Conservation (phyloP, 129 eudicot species). For the Flaveria robusta region DNA sequence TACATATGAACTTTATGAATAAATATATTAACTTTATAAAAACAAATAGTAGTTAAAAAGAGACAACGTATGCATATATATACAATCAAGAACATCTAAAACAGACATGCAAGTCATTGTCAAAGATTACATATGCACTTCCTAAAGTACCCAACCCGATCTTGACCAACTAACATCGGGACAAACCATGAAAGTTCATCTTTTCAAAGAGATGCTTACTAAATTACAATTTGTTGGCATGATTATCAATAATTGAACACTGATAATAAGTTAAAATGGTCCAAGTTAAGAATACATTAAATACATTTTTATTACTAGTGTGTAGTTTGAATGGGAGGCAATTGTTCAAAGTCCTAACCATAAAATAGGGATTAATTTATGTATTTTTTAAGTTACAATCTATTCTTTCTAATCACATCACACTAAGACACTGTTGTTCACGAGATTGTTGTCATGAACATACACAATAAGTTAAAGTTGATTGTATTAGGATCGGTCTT, state of each 20-base stretch:
- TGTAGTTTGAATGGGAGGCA: slow-evolving; percentile 49
- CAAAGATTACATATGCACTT: slow-evolving; percentile 38
- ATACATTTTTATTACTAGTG: slow-evolving; percentile 25
- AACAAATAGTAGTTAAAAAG: background rate
- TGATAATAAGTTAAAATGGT: slow-evolving; percentile 32
- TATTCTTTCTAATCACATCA: slow-evolving; percentile 32
- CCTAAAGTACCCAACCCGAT: slow-evolving; percentile 29
- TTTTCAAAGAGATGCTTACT: slow-evolving; percentile 15
- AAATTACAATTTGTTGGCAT: slow-evolving; percentile 24
- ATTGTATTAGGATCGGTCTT: background rate
- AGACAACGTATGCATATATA: slow-evolving; percentile 19
- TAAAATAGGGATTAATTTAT: slow-evolving; percentile 32
- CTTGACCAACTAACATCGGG: slow-evolving; percentile 25
- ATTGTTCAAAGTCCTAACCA: slow-evolving; percentile 46
- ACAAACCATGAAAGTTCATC: slow-evolving; percentile 17
- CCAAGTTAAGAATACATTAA: slow-evolving; percentile 27
- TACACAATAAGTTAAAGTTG: slow-evolving; percentile 17
- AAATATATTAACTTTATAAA: background rate
- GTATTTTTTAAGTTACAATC: slow-evolving; percentile 28
- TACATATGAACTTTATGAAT: background rate
- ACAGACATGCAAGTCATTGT: slow-evolving; percentile 36
- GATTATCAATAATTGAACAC: slow-evolving; percentile 34
- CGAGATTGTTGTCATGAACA: slow-evolving; percentile 10
- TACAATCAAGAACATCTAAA: slow-evolving; percentile 25
- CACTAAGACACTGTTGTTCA: slow-evolving; percentile 29